Percentiles rank a stretch among this genome's conserved stretches.
These are phyloP conservation scores for Suhomyces atakaporum DNA, from an alignment of 1,139 yeast genomes.

Conservation along the genomic window DNA sequence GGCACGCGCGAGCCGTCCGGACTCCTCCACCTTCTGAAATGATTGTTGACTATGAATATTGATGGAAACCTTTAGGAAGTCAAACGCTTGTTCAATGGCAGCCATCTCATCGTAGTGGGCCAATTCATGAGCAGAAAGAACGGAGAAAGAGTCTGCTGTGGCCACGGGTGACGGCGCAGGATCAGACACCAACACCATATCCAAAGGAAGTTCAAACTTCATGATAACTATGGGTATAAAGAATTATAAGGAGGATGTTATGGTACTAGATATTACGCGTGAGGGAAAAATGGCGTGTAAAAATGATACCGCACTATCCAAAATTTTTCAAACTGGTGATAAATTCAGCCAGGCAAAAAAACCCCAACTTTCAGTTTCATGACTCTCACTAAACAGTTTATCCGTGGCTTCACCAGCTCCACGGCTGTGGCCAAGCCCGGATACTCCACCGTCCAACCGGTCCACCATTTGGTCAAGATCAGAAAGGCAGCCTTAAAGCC, in stretches of 20 bases:
- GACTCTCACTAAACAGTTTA: slow-evolving; percentile 14
- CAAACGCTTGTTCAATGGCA: slow-evolving; percentile 4
- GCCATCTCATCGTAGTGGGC: not conserved
- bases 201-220: slow-evolving; percentile 15
- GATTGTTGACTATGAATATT: not conserved
- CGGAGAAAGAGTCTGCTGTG: not conserved
- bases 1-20: not conserved
- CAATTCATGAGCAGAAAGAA: not conserved
- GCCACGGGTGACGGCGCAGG: not conserved
- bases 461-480: slow-evolving; percentile 82
- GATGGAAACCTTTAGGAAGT: slow-evolving; percentile 4
- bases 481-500: slow-evolving; percentile 72
- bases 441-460: slow-evolving; percentile 81
- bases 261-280: no score
- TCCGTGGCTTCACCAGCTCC: slow-evolving; percentile 51
- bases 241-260: no score
- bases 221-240: slow-evolving; percentile 1
- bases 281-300: slow-evolving; percentile 2
- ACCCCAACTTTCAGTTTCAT: not conserved
- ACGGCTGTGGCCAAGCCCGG: slow-evolving; percentile 56
- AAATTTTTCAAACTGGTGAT: no score
- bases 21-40: not conserved
- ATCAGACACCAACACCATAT: slow-evolving; percentile 10
- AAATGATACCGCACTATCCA: slow-evolving; percentile 4
- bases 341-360: no score